Conservation (phyloP, 2,329 filamentous ascomycete species). For the Aspergillus candidus region DNA sequence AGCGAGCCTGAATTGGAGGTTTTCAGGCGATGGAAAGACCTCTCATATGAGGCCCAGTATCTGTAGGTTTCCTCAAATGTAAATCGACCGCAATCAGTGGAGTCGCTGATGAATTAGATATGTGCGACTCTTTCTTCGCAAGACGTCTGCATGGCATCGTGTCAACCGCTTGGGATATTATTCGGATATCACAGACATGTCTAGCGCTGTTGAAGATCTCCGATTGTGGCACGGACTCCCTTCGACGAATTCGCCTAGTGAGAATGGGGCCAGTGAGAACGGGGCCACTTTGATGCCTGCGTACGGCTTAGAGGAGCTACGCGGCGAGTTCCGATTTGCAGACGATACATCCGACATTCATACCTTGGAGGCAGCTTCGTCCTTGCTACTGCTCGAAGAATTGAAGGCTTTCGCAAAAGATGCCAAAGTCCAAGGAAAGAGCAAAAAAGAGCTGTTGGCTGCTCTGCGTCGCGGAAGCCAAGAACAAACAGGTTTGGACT, state of each 20-base stretch:
- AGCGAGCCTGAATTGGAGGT: conserved; percentile 69
- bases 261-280: conserved; percentile 34
- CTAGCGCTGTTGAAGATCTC: conserved; percentile 58
- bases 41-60: conserved; percentile 85
- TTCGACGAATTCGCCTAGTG: conserved; percentile 23
- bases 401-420: conserved; percentile 79
- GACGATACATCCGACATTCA: conserved; percentile 71
- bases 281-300: conserved; percentile 47
- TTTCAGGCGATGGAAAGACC: conserved; percentile 66
- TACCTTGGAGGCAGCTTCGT: conserved; percentile 75
- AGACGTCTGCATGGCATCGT: conserved; percentile 87
- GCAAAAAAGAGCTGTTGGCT: conserved; percentile 71
- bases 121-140: conserved; percentile 85
- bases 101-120: conserved; percentile 52
- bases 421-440: conserved; percentile 78
- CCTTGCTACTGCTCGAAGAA: conserved; percentile 78
- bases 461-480: conserved; percentile 69
- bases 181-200: conserved; percentile 71
- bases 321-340: conserved; percentile 65
- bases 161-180: conserved; percentile 71
- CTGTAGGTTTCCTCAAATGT: conserved; percentile 52
- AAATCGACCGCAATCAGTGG: background rate
- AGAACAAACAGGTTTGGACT: conserved; percentile 68
- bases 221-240: conserved; percentile 42
- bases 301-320: conserved; percentile 43